These are phyloP conservation scores for Trypanosoma theileri DNA, from an alignment of 208 protist genomes.

Conservation along the genomic window DNA sequence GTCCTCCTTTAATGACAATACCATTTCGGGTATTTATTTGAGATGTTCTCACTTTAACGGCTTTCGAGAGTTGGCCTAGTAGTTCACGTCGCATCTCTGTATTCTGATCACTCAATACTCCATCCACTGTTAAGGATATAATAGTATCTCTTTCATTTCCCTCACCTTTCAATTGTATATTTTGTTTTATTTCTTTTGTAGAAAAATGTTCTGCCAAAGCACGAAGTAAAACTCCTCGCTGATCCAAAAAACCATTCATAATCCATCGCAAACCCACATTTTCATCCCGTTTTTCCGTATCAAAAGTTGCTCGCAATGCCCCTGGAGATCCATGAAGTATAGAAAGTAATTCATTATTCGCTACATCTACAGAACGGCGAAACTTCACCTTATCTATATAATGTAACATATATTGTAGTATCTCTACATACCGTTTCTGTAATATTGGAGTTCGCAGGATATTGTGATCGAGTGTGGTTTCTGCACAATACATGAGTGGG, in stretches of 20 bases:
- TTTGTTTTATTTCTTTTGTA: not conserved
- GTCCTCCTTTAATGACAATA: not conserved
- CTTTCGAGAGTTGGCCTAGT: not conserved
- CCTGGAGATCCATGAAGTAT: constrained; percentile 13
- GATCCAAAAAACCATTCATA: constrained; percentile 4
- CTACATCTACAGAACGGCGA: constrained; percentile 16
- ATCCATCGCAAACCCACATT: constrained; percentile 10
- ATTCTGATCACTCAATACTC: not conserved
- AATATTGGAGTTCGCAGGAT: constrained; percentile 8
- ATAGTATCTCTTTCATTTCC: not conserved
- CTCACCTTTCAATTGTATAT: not conserved
- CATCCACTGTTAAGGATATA: no score
- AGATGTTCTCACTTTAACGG: not conserved
- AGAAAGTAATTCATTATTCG: constrained; percentile 23
- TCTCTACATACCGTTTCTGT: constrained; percentile 8
- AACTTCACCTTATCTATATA: constrained; percentile 16
- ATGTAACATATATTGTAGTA: constrained; percentile 18
- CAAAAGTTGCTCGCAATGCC: constrained; percentile 22
- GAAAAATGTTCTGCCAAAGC: not conserved
- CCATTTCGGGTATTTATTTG: not conserved
- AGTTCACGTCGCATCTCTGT: constrained; percentile 3
- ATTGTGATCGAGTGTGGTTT: constrained; percentile 29
- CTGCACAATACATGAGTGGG: constrained; percentile 31
- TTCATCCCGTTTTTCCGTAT: not conserved
- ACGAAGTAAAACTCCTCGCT: constrained; percentile 4